A percentile compares a stretch with the other conserved stretches of the same genome.
These are phyloP conservation scores for Mentha longifolia DNA, from an alignment of 257 asterid species.

Conservation along the genomic window DNA sequence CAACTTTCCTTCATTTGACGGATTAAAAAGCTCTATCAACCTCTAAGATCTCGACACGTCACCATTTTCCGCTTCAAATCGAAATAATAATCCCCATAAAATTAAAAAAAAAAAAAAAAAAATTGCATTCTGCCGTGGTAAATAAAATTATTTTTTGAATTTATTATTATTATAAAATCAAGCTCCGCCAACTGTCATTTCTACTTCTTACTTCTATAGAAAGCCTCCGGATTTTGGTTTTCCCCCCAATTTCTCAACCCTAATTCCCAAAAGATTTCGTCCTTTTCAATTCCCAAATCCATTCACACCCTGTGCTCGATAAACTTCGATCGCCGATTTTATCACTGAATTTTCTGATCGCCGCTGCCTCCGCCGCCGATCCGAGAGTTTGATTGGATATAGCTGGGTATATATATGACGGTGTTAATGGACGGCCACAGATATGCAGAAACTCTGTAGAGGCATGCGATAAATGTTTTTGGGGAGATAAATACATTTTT, in stretches of 20 bases:
- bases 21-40: background rate
- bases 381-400: too few relatives aligned
- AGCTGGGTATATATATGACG: too few relatives aligned
- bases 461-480: background rate
- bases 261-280: constrained; percentile 2
- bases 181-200: constrained; percentile 1
- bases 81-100: constrained; percentile 1
- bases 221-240: constrained; percentile 11
- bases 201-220: background rate
- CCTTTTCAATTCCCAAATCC: too few relatives aligned
- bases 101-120: background rate
- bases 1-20: too few relatives aligned
- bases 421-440: too few relatives aligned
- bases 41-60: constrained; percentile 4
- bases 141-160: background rate
- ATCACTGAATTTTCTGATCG: too few relatives aligned
- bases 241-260: constrained; percentile 40
- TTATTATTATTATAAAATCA: background rate
- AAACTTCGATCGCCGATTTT: too few relatives aligned
- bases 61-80: background rate
- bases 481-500: constrained; percentile 19
- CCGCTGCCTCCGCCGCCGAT: too few relatives aligned
- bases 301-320: background rate
- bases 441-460: too few relatives aligned
- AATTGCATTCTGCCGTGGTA: background rate